phyloP scores from a whole-genome alignment of 2,329 filamentous ascomycete genomes.

The Ceratocystis cubensis region DNA sequence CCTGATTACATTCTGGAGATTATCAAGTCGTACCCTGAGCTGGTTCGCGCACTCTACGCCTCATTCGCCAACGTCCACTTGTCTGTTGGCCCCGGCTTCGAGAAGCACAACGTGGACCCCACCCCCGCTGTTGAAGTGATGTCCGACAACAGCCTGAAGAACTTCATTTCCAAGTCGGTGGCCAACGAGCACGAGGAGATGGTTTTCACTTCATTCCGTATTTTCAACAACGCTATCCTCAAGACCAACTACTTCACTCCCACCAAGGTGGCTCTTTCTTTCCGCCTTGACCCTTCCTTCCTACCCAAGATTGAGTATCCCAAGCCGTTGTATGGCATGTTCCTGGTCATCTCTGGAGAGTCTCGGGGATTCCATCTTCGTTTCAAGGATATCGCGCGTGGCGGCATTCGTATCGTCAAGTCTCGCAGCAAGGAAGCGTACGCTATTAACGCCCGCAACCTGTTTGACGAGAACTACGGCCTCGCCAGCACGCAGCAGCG shows the following conservation, averaged over 20 bases:
- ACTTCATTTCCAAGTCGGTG: slow-evolving; percentile 63
- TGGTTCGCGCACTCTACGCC: slow-evolving; percentile 79
- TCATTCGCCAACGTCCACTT: slow-evolving; percentile 83
- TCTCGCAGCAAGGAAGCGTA: slow-evolving; percentile 94
- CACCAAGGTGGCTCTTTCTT: slow-evolving; percentile 94
- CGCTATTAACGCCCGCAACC: slow-evolving; percentile 84
- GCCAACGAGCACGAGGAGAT: slow-evolving; percentile 92
- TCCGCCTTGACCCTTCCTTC: slow-evolving; percentile 82
- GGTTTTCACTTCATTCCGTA: slow-evolving; percentile 92
- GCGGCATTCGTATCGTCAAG: slow-evolving; percentile 97
- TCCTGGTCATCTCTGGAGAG: slow-evolving; percentile 92
- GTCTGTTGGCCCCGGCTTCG: slow-evolving; percentile 38
- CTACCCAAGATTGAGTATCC: slow-evolving; percentile 86
- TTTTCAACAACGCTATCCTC: slow-evolving; percentile 85
- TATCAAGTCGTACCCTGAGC: slow-evolving; percentile 75
- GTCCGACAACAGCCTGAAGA: slow-evolving; percentile 59
- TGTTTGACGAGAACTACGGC: slow-evolving; percentile 98
- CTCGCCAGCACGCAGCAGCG: slow-evolving; percentile 96
- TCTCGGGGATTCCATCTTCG: slow-evolving; percentile 94
- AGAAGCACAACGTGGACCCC: slow-evolving; percentile 38
- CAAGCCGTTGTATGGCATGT: slow-evolving; percentile 92
- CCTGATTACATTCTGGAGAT: slow-evolving; percentile 97
- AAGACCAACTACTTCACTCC: slow-evolving; percentile 98
- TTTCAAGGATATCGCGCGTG: slow-evolving; percentile 92
- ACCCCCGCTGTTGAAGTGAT: slow-evolving; percentile 55